A percentile compares a stretch with the other conserved stretches of the same genome.
These are phyloP conservation scores for Arthrobotrys iridis DNA, from an alignment of 2,329 filamentous ascomycete genomes.

Conservation along the genomic window DNA sequence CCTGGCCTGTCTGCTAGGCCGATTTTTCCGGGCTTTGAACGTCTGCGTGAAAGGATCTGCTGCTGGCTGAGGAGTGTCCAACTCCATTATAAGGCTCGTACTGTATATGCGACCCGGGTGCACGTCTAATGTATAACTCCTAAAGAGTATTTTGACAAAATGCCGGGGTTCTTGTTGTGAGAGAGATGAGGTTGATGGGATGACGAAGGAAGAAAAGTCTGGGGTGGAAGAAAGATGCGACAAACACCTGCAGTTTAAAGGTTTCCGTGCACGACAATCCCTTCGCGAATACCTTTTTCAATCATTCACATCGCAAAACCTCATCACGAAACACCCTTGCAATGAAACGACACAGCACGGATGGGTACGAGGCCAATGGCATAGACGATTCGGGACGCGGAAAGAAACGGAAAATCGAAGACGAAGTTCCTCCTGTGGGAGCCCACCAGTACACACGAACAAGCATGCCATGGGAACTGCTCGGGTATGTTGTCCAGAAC, in stretches of 20 bases:
- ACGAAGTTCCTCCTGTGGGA: slow-evolving; percentile 22
- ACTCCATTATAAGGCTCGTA: slow-evolving; percentile 20
- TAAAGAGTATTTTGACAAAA: not conserved
- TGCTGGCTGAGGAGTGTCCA: slow-evolving; percentile 17
- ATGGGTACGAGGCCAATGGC: slow-evolving; percentile 5
- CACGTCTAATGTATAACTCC: not conserved
- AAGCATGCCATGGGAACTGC: slow-evolving; percentile 48
- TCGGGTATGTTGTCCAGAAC: slow-evolving; percentile 15
- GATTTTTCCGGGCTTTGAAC: slow-evolving; percentile 45
- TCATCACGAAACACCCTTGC: not conserved
- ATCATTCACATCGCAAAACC: not conserved
- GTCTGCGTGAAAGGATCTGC: slow-evolving; percentile 29
- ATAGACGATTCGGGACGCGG: slow-evolving; percentile 16
- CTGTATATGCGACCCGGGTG: not conserved
- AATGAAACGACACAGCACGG: slow-evolving; percentile 45
- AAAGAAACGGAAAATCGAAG: slow-evolving; percentile 30
- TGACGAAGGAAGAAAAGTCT: slow-evolving; percentile 21
- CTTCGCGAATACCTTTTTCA: not conserved
- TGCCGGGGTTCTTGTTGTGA: slow-evolving; percentile 2
- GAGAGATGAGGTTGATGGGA: not conserved
- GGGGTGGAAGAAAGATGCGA: slow-evolving; percentile 12
- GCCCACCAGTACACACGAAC: slow-evolving; percentile 38
- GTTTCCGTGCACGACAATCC: slow-evolving; percentile 3
- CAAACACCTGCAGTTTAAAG: slow-evolving; percentile 14
- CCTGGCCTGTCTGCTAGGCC: slow-evolving; percentile 30